These are phyloP conservation scores for Coemansia sp. DNA, from an alignment of 192 early-diverging fungal species.

Conservation along the genomic window DNA sequence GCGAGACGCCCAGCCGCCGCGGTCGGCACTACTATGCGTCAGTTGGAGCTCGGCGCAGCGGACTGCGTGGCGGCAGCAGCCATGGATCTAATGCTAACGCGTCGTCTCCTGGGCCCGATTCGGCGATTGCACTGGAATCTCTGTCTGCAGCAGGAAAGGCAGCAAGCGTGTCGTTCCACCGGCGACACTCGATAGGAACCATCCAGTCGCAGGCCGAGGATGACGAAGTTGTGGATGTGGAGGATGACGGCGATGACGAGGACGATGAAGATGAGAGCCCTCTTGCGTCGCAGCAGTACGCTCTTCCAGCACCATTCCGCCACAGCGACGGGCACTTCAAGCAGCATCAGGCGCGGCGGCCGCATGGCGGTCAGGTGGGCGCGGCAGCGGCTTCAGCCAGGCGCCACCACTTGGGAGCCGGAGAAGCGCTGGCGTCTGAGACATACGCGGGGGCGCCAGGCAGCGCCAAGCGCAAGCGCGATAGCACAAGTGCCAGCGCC, in stretches of 20 bases:
- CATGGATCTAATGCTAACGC: slow-evolving; percentile 15
- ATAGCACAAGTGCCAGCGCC: slow-evolving; percentile 17
- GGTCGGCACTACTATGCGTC: slow-evolving; percentile 9
- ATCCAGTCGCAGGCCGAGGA: slow-evolving; percentile 33
- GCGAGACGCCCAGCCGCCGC: not conserved
- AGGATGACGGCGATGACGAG: slow-evolving; percentile 17
- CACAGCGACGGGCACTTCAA: not conserved
- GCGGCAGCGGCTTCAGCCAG: slow-evolving; percentile 3
- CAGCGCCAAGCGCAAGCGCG: slow-evolving; percentile 44
- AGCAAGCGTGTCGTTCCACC: slow-evolving; percentile 25
- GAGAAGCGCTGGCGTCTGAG: not conserved
- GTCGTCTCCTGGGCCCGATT: slow-evolving; percentile 20
- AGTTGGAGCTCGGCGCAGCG: slow-evolving; percentile 26
- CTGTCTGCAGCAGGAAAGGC: slow-evolving; percentile 11
- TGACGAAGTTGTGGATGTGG: slow-evolving; percentile 37
- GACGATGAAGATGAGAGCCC: not conserved
- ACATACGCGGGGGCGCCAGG: not conserved
- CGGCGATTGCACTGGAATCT: not conserved
- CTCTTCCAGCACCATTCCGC: slow-evolving; percentile 1
- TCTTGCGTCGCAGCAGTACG: not conserved
- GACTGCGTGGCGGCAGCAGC: slow-evolving; percentile 25
- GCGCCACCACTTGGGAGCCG: slow-evolving; percentile 13
- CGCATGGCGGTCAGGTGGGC: slow-evolving; percentile 28
- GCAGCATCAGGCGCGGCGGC: slow-evolving; percentile 16
- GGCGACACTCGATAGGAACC: slow-evolving; percentile 51